Evolutionary conservation across 257 asterid species (phyloP).

Genomic region (Capsicum baccatum): DNA sequence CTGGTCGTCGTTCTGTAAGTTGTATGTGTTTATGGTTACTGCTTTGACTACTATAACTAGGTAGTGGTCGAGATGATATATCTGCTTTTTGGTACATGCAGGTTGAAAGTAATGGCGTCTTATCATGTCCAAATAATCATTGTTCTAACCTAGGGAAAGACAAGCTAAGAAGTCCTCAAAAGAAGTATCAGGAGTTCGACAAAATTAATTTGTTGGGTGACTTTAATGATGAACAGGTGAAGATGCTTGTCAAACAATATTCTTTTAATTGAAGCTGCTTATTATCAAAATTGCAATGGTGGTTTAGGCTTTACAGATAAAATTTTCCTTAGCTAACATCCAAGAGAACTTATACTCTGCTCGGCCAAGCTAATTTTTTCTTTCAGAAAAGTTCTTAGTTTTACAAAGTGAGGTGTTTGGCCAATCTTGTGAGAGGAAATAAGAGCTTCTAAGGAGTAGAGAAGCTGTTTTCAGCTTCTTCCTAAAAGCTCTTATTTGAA

Average conservation of each 20-base stretch:
- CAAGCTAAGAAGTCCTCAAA: constrained; percentile 46
- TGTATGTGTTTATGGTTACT: constrained; percentile 86
- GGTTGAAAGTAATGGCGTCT: constrained; percentile 82
- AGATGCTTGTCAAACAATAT: constrained; percentile 17
- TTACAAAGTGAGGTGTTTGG: no score
- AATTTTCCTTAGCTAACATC: constrained; percentile 20
- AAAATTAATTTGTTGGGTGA: constrained; percentile 56
- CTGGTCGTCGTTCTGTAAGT: constrained; percentile 99
- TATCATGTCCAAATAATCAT: constrained; percentile 53
- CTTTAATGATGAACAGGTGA: constrained; percentile 80
- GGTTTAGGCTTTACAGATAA: not conserved
- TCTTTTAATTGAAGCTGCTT: not conserved
- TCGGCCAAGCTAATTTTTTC: no score
- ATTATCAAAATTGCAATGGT: not conserved
- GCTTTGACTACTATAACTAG: constrained; percentile 46
- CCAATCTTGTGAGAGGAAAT: no score
- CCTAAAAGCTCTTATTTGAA: no score
- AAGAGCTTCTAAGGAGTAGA: no score
- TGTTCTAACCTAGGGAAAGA: constrained; percentile 45
- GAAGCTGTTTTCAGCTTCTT: no score
- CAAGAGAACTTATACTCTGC: not conserved
- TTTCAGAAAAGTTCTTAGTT: no score
- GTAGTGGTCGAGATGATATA: constrained; percentile 60
- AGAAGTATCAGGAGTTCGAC: constrained; percentile 54
- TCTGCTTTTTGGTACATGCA: constrained; percentile 47